Conservation (phyloP, 2,329 filamentous ascomycete genomes). For the Curvularia sp. region DNA sequence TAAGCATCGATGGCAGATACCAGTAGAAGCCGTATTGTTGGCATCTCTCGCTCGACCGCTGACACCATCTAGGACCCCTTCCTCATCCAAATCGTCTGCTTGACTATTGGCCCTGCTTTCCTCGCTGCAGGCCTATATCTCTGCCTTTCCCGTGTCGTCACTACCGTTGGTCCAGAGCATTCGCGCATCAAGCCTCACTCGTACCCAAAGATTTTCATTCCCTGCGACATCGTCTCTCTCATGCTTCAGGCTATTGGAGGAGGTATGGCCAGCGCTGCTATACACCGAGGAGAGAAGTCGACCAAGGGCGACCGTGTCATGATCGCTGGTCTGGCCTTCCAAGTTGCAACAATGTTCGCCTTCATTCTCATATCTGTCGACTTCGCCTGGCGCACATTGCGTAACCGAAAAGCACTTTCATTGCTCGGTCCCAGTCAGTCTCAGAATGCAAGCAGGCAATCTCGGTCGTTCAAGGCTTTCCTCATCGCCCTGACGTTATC, state of each 20-base stretch:
- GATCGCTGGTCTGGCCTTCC: constrained; percentile 55
- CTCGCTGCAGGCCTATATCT: constrained; percentile 71
- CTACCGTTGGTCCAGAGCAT: constrained; percentile 49
- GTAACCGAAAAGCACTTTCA: constrained; percentile 24
- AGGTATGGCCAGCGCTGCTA: constrained; percentile 50
- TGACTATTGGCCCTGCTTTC: constrained; percentile 63
- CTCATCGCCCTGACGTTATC: constrained; percentile 62
- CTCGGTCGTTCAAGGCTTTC: constrained; percentile 61
- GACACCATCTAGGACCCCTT: constrained; percentile 58
- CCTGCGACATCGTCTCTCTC: constrained; percentile 56
- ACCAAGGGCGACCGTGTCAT: constrained; percentile 54
- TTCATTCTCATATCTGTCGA: constrained; percentile 53
- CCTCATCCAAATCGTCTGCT: constrained; percentile 70
- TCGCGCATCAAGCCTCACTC: constrained; percentile 54
- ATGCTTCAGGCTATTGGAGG: constrained; percentile 55
- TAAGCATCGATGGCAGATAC: constrained; percentile 15
- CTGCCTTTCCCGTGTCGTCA: constrained; percentile 58
- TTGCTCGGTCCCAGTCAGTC: constrained; percentile 35
- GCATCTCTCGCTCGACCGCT: constrained; percentile 1
- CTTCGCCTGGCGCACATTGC: constrained; percentile 45
- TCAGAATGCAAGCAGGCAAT: constrained; percentile 38
- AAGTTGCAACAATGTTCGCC: constrained; percentile 53
- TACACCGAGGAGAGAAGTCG: constrained; percentile 40
- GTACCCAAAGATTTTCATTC: constrained; percentile 61
- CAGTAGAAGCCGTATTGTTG: neutral